Evolutionary conservation across 2,329 filamentous ascomycete species (phyloP).

Genomic region (Sarocladium kiliense): DNA sequence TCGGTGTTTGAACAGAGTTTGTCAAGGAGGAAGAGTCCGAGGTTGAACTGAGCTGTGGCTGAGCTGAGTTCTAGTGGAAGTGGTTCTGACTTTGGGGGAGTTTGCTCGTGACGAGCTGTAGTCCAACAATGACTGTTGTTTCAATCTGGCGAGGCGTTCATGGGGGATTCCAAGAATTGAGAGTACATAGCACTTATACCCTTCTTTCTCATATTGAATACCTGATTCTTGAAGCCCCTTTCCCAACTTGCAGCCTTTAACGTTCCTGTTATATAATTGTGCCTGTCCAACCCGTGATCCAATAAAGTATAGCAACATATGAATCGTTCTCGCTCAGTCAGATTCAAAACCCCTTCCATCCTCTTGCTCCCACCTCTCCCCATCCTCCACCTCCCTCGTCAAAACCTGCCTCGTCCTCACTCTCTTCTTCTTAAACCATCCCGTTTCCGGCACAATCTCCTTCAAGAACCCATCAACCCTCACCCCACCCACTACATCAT

Average conservation of each 20-base stretch:
- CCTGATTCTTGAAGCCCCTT: not conserved
- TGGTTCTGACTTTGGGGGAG: not conserved
- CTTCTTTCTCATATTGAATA: not conserved
- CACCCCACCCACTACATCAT: conserved; percentile 56
- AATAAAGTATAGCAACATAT: too few relatives aligned
- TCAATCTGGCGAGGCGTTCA: not conserved
- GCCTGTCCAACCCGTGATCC: too few relatives aligned
- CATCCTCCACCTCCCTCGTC: not conserved
- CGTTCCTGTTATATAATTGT: not conserved
- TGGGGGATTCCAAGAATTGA: not conserved
- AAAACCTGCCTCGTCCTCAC: conserved; percentile 11
- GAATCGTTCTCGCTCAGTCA: too few relatives aligned
- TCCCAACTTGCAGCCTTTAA: too few relatives aligned
- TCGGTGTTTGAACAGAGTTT: conserved; percentile 39
- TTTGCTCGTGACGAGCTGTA: not conserved
- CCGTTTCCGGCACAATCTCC: conserved; percentile 43
- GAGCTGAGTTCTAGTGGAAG: not conserved
- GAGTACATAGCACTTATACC: not conserved
- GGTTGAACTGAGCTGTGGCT: conserved; percentile 30
- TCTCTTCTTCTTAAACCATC: conserved; percentile 38
- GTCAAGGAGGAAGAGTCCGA: conserved; percentile 50
- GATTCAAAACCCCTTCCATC: not conserved
- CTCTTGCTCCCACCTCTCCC: not conserved
- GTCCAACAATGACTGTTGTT: not conserved
- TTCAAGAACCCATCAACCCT: conserved; percentile 65